Conservation (phyloP, 2,329 filamentous ascomycete genomes). For the Myriosclerotinia scirpicola region DNA sequence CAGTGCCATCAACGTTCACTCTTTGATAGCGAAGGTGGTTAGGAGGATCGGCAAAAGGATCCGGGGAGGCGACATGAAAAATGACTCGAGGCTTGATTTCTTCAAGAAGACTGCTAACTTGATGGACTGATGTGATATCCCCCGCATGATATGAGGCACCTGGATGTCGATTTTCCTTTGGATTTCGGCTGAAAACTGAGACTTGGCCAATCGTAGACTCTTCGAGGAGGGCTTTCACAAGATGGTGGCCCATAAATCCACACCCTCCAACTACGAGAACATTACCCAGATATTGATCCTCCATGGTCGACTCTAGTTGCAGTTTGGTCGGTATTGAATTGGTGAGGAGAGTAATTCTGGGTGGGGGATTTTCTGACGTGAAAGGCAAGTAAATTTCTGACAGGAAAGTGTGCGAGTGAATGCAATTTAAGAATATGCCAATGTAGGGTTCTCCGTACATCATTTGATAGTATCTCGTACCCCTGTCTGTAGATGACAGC, state of each 20-base stretch:
- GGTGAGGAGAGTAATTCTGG: too few species aligned
- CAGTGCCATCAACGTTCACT: not conserved
- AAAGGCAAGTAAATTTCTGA: too few species aligned
- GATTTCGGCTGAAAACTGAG: constrained; percentile 39
- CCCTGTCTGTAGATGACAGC: too few species aligned
- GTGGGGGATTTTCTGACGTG: too few species aligned
- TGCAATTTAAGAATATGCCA: too few species aligned
- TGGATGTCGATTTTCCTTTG: constrained; percentile 33
- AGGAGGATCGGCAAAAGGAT: not conserved
- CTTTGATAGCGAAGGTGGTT: not conserved
- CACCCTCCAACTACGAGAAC: not conserved
- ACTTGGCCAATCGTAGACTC: constrained; percentile 34
- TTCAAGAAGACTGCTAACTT: constrained; percentile 32
- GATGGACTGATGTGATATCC: constrained; percentile 34
- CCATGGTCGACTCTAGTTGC: not conserved
- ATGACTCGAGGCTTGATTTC: constrained; percentile 38
- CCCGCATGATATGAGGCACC: constrained; percentile 36
- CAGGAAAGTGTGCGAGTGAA: too few species aligned
- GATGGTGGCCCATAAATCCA: constrained; percentile 11
- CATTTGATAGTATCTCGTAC: too few species aligned
- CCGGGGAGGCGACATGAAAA: constrained; percentile 28
- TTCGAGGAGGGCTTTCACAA: constrained; percentile 38
- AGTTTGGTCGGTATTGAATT: too few species aligned
- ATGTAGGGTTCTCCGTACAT: too few species aligned
- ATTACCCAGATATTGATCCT: not conserved